Base-by-base conservation (phyloP, 2,329 filamentous ascomycete species). In the Trichophyton benhamiae region DNA sequence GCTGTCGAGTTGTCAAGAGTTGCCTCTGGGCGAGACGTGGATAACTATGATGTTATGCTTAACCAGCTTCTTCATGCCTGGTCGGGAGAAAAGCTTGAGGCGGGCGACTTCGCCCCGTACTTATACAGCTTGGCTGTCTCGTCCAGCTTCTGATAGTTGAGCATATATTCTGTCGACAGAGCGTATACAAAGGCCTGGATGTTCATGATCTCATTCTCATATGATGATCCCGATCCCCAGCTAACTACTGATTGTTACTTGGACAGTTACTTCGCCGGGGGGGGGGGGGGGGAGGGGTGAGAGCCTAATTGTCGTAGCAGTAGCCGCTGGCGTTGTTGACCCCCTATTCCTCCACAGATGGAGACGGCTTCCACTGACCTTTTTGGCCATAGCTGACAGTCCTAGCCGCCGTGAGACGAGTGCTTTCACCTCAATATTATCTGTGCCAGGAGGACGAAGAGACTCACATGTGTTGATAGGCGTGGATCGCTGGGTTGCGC, bases 401-500 rank as follows among this genome's bases (percentile, higher is more conserved):
- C 42, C 42, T 46, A 46, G 42, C 17, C n/a, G 42, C 42, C 42
- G 42, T 46, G n/a, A 52, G 25, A 25, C 48, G 48, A 52, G 48
- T 25, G 20, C 48, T 42, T 42, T n/a, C 38, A 42, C 15, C 11
- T 42, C 27, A 30, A 42, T 42, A 42, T 42, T n/a, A 42, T n/a
- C 38, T n/a, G 15, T n/a, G 27, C 27, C 6, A 30, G 38, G 30
- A 57, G n/a, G 36, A 20, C 3, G 27, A 22, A 38, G n/a, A 11
- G 17, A 55, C 63, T 63, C 36, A 63, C 63, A 27, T n/a, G 13
- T 38, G 52, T 7, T 61, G 53, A 48, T 64, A 60, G 3, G 62
- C 58, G 41, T 64, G 63, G 20, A 57, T 17, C 62, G 27, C 42
- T 57, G 59, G 49, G 48, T 65, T 61, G 38, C 25, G 62, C 58